Evolutionary conservation across 1,139 yeast genomes (phyloP), one percentile per base, ranked within the genome.

Genomic region (Casaregolazyma suthepensis): DNA sequence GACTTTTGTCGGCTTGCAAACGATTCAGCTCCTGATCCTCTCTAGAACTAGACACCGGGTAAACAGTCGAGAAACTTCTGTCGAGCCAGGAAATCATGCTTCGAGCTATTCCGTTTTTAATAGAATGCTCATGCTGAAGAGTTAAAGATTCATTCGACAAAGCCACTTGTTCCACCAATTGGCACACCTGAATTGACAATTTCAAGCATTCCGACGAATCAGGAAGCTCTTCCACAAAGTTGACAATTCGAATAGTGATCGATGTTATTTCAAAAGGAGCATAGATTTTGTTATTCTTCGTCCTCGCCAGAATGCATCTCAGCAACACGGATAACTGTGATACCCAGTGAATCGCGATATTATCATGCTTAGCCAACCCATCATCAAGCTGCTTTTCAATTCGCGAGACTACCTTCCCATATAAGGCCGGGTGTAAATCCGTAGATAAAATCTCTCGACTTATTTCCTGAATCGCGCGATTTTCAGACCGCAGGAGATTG

Each of bases 81-180:
- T 65, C 90, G 53, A 88, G 75, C 91, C 94, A 87, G 46, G 79
- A 84, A 18, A 82, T 78, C 5, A 80, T 77, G 9, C 77, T 67
- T 59, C 81, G 78, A 3, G 89, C 80, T 69, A 81, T 79, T 47
- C 71, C 71, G 64, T 86, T 87, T 61, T 93, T 79, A 15, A 79
- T 60, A 51, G 74, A 73, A 59, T 76, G 76, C 43, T 84, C 86
- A 45, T 91, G 89, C 43, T 75, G 70, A 52, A 65, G 57, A 45
- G 65, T 63, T 45, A 66, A 51, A 1, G 63, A 57, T 48, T 64
- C 70, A 29, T 59, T 60, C 51, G 60, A 82, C 72, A 48, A 65
- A 53, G 83, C 84, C 46, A 84, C 71, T 1, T 78, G 75, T 42
- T 75, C 74, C 5, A 76, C 73, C 59, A 83, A 70, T 59, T 81